These are phyloP conservation scores for Alternaria arborescens DNA, from an alignment of 2,329 filamentous ascomycete genomes.

Conservation along the genomic window DNA sequence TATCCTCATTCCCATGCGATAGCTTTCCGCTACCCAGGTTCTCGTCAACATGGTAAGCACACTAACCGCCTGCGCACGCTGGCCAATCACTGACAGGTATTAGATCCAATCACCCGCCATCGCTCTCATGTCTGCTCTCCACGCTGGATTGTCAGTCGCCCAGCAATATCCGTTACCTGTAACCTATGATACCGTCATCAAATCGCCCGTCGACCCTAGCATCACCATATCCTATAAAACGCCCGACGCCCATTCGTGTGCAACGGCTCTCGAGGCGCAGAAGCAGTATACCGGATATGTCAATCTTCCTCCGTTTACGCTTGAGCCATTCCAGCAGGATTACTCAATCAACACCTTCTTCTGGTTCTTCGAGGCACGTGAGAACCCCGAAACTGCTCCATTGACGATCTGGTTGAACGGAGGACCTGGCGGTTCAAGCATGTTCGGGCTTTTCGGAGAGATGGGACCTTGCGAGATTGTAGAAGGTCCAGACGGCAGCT, in stretches of 20 bases:
- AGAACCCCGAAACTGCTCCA: constrained; percentile 59
- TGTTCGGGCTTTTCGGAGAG: constrained; percentile 71
- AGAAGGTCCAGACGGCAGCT: constrained; percentile 54
- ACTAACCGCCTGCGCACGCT: not conserved
- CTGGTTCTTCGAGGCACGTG: constrained; percentile 69
- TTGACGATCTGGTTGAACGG: constrained; percentile 72
- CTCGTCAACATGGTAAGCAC: constrained; percentile 13
- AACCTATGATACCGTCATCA: constrained; percentile 61
- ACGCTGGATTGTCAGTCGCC: constrained; percentile 34
- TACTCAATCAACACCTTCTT: constrained; percentile 70
- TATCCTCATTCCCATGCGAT: constrained; percentile 27
- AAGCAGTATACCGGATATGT: constrained; percentile 75
- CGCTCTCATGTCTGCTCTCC: constrained; percentile 24
- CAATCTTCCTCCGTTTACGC: constrained; percentile 62
- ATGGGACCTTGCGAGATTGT: constrained; percentile 60
- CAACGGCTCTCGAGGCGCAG: constrained; percentile 70
- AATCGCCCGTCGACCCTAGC: constrained; percentile 68
- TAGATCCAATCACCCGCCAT: constrained; percentile 16
- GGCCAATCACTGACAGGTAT: not conserved
- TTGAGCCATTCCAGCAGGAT: constrained; percentile 59
- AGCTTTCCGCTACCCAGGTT: constrained; percentile 11
- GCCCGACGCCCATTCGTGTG: constrained; percentile 68
- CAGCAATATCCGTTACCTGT: constrained; percentile 54
- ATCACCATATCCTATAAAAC: constrained; percentile 75
- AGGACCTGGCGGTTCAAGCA: constrained; percentile 70